Base-by-base conservation (phyloP, 2,329 filamentous ascomycete genomes). In the Claviceps maximensis region DNA sequence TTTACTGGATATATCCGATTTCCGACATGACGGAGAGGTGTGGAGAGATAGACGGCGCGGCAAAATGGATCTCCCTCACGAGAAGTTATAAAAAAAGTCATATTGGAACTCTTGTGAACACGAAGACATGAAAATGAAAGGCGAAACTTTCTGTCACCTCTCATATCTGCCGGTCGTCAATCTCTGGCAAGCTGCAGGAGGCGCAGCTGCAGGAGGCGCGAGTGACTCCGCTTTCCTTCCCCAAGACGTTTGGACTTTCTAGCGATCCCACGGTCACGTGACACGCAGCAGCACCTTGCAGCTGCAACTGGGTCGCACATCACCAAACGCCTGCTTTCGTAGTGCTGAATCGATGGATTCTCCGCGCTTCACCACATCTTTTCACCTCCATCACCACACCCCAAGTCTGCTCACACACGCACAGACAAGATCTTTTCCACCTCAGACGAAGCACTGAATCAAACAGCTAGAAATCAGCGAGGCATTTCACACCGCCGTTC, bases 181-280 rank as follows among this genome's bases (percentile, higher is more conserved):
- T 33, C 12, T 33, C 31, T 2, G 31, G 31, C 31, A 9, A 21
- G 8, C 21, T 4, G 40, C 40, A 23, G 19, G n/a, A 19, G 21
- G n/a, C 40, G 9, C n/a, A 21, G 8, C 21, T 4, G 40, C 40
- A 23, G 19, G n/a, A 19, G 21, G n/a, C 40, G 9, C n/a, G 40
- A 5, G 7, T 4, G 15, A 42, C n/a, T 42, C 12, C 17, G n/a
- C 9, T 42, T 21, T 12, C 19, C n/a, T 42, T 42, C 15, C 19
- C 19, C 8, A 19, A 40, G 15, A 21, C 12, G 15, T 19, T 25
- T 7, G 12, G 17, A 27, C 15, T 13, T n/a, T 25, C 15, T 29
- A 42, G 55, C 52, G 62, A 60, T 65, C 65, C 64, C 63, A 60
- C 63, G 56, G 53, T 59, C 66, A 68, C 66, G 66, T 69, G 66